These are phyloP conservation scores for Yarrowia bubula DNA, from an alignment of 805 yeast species.

Conservation along the genomic window DNA sequence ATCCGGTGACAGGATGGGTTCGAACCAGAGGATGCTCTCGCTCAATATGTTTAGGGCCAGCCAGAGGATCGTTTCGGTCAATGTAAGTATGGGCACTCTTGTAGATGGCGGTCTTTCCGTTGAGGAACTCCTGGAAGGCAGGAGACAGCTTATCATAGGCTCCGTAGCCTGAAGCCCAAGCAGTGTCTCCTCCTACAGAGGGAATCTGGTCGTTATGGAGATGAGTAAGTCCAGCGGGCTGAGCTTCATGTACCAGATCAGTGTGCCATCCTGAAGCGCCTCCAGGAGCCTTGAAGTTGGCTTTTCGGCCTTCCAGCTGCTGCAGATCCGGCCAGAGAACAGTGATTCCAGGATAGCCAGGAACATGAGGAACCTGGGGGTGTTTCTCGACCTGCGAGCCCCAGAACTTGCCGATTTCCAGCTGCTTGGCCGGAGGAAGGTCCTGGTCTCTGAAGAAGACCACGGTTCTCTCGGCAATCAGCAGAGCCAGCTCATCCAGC, in stretches of 20 bases:
- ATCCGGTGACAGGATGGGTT: slow-evolving; percentile 65
- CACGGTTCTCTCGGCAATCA: slow-evolving; percentile 51
- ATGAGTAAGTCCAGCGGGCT: slow-evolving; percentile 57
- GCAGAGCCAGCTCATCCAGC: slow-evolving; percentile 49
- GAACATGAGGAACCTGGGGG: slow-evolving; percentile 42
- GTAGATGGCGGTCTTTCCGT: slow-evolving; percentile 46
- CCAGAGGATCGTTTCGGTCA: slow-evolving; percentile 48
- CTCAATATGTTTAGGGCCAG: slow-evolving; percentile 43
- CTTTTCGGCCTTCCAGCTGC: slow-evolving; percentile 35
- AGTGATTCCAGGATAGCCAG: slow-evolving; percentile 43
- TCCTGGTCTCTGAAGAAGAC: slow-evolving; percentile 53
- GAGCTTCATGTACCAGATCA: slow-evolving; percentile 55
- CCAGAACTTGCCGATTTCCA: slow-evolving; percentile 47
- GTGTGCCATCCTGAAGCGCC: slow-evolving; percentile 49
- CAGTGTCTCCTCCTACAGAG: slow-evolving; percentile 53
- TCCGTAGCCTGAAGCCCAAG: slow-evolving; percentile 53
- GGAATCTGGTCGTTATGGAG: slow-evolving; percentile 54
- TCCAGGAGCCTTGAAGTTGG: slow-evolving; percentile 31
- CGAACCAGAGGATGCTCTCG: slow-evolving; percentile 55
- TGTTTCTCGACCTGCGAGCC: slow-evolving; percentile 47
- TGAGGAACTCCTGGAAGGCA: slow-evolving; percentile 47
- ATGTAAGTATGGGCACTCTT: slow-evolving; percentile 46
- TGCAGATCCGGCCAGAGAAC: slow-evolving; percentile 46
- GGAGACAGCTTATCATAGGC: slow-evolving; percentile 55
- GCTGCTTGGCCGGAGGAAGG: slow-evolving; percentile 43